Evolutionary conservation across 495 filamentous ascomycete species (phyloP), one percentile per base, ranked within the genome.

Genomic region (Hypoxylon trugodes): DNA sequence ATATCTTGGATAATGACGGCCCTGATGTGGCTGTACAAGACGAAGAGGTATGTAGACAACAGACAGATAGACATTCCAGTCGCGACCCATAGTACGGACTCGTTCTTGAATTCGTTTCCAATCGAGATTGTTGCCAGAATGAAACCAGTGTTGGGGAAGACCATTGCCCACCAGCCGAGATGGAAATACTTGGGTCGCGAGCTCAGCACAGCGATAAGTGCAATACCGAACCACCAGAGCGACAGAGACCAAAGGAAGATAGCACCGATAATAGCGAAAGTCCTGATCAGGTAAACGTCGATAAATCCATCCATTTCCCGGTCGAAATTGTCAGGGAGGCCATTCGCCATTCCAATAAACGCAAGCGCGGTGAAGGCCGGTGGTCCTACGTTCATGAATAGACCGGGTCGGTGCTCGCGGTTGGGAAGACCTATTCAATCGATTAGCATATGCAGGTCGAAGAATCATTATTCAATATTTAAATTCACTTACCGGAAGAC

Each of bases 361-460:
- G 88, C 88, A 1, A 89, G 77, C 3, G 82, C 84, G 2, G 88
- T 90, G 76, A 90, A 92, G 2, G 84, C 81, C 0, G 89, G 80
- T 5, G 87, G 87, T 1, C 85, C 88, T 3, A 90, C 88, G 25
- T 86, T 86, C 65, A 91, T 90, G 75, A 90, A 90, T 79, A 91
- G 88, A 3, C 84, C 87, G 1, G 85, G 82, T 54, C 87, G 66
- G 74, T 63, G 82, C 73, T 65, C 73, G 36, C 46, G 84, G 52
- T 69, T 61, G 0, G 83, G 84, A 13, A 86, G 74, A 3, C 83
- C 69, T 72, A 43, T 21, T 37, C 2, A 10, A 22, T 32, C 10
- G 9, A 10, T 67, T 63, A 67, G 64, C 41, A 58, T 36, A 25
- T 60, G 22, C 18, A 19, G 13, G 1, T 15, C n/a, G 16, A 16